phyloP scores from a whole-genome alignment of 2,329 filamentous ascomycete genomes.

The Rachicladosporium sp. region DNA sequence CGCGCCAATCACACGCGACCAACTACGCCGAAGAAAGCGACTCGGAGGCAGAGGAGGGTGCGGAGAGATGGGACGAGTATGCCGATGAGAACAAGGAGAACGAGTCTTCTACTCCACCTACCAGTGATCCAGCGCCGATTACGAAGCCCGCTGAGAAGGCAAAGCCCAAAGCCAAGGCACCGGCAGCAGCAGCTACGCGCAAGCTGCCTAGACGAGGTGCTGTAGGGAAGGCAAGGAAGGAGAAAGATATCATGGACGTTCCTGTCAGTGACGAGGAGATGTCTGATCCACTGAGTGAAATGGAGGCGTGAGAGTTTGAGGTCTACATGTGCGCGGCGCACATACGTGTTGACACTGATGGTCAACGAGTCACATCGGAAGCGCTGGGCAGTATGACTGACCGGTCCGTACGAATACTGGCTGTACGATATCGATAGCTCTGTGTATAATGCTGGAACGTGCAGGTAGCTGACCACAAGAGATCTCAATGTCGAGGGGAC shows the following conservation, averaged over 20 bases:
- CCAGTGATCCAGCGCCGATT: slow-evolving; percentile 14
- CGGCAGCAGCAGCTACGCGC: slow-evolving; percentile 6
- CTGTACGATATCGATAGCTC: too few relatives aligned
- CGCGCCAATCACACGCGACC: slow-evolving; percentile 25
- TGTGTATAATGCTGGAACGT: too few relatives aligned
- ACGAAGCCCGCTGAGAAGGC: slow-evolving; percentile 4
- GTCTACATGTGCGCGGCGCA: too few relatives aligned
- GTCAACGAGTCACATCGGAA: too few relatives aligned
- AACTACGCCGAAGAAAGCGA: slow-evolving; percentile 35
- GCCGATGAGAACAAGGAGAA: slow-evolving; percentile 13
- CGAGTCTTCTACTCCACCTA: slow-evolving; percentile 17
- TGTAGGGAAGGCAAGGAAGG: slow-evolving; percentile 8
- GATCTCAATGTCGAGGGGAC: too few relatives aligned
- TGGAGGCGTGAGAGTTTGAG: slow-evolving; percentile 14
- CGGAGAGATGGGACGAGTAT: slow-evolving; percentile 15
- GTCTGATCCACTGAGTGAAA: slow-evolving; percentile 15
- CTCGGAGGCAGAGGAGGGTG: slow-evolving; percentile 29
- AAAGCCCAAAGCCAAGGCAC: slow-evolving; percentile 6
- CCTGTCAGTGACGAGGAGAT: slow-evolving; percentile 15
- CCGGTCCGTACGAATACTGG: too few relatives aligned
- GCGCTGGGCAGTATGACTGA: too few relatives aligned
- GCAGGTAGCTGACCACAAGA: too few relatives aligned
- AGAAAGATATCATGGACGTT: slow-evolving; percentile 15
- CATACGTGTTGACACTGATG: too few relatives aligned
- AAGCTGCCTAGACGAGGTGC: slow-evolving; percentile 9